These are phyloP conservation scores for Rhypophila decipiens DNA, from an alignment of 495 filamentous ascomycete genomes.

Conservation along the genomic window DNA sequence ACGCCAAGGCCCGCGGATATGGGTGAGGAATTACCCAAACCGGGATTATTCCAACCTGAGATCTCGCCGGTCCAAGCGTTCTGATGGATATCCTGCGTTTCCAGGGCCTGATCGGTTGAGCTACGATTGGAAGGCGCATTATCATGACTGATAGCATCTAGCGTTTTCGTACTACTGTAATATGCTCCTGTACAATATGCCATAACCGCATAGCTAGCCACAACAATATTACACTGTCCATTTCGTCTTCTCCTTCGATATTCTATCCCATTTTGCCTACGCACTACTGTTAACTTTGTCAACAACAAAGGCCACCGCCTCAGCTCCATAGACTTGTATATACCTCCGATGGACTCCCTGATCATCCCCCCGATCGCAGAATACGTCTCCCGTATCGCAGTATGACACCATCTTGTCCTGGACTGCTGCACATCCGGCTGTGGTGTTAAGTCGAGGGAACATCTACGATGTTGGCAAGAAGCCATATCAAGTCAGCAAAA, in stretches of 20 bases:
- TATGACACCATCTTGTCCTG: constrained; percentile 8
- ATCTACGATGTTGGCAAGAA: background rate
- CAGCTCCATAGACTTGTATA: background rate
- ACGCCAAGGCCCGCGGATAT: background rate
- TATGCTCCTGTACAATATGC: too few species aligned
- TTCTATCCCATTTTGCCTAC: too few species aligned
- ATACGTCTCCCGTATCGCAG: constrained; percentile 12
- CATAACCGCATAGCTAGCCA: too few species aligned
- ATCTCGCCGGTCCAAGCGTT: background rate
- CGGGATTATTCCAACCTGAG: background rate
- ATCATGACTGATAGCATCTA: too few species aligned
- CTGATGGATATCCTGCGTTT: background rate
- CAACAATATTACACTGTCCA: too few species aligned
- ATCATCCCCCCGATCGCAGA: constrained; percentile 11
- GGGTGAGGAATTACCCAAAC: background rate
- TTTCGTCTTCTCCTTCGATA: too few species aligned
- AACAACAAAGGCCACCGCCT: background rate
- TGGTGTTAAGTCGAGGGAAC: constrained; percentile 13
- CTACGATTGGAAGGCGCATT: background rate
- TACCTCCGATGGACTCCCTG: background rate
- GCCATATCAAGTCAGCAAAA: background rate
- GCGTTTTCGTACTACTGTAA: too few species aligned
- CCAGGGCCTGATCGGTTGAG: background rate
- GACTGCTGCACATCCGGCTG: background rate
- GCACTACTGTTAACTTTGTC: background rate